A percentile compares a stretch with the other conserved stretches of the same genome.
These are phyloP conservation scores for Chamaecrista fasciculata DNA, from an alignment of 306 rosid species.

Conservation along the genomic window DNA sequence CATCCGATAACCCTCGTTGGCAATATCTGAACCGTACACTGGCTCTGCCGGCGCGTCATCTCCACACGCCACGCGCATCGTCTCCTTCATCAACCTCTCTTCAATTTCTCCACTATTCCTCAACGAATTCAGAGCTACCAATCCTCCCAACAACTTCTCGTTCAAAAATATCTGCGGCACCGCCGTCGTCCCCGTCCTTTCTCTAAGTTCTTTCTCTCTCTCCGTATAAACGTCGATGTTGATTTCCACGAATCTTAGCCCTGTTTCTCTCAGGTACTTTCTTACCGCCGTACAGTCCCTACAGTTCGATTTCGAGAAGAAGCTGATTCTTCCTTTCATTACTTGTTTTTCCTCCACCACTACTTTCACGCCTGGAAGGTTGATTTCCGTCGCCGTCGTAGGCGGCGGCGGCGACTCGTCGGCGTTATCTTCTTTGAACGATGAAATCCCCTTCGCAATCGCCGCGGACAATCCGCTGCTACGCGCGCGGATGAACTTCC, in stretches of 20 bases:
- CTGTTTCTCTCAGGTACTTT: constrained; percentile 56
- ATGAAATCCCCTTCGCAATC: constrained; percentile 52
- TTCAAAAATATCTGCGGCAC: constrained; percentile 95
- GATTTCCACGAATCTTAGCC: constrained; percentile 66
- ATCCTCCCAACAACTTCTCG: constrained; percentile 81
- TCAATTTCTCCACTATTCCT: constrained; percentile 83
- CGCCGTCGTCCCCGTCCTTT: constrained; percentile 54
- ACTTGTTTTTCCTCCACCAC: constrained; percentile 41
- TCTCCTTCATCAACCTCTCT: constrained; percentile 51
- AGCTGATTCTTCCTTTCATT: constrained; percentile 72
- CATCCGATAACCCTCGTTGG: constrained; percentile 33
- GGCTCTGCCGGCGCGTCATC: constrained; percentile 68
- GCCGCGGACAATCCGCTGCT: constrained; percentile 61
- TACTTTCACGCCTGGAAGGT: constrained; percentile 67
- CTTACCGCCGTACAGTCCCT: constrained; percentile 90
- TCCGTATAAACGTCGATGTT: constrained; percentile 78
- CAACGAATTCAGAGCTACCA: constrained; percentile 81
- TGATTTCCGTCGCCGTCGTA: constrained; percentile 50
- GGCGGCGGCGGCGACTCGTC: background rate
- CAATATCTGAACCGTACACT: constrained; percentile 66
- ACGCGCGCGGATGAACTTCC: constrained; percentile 59
- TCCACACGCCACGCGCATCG: constrained; percentile 45
- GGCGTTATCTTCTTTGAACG: constrained; percentile 37
- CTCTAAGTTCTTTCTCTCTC: constrained; percentile 65
- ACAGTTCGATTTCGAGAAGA: constrained; percentile 82